These are phyloP conservation scores for Pseudevernia furfuracea DNA, from an alignment of 495 filamentous ascomycete genomes.

Conservation along the genomic window DNA sequence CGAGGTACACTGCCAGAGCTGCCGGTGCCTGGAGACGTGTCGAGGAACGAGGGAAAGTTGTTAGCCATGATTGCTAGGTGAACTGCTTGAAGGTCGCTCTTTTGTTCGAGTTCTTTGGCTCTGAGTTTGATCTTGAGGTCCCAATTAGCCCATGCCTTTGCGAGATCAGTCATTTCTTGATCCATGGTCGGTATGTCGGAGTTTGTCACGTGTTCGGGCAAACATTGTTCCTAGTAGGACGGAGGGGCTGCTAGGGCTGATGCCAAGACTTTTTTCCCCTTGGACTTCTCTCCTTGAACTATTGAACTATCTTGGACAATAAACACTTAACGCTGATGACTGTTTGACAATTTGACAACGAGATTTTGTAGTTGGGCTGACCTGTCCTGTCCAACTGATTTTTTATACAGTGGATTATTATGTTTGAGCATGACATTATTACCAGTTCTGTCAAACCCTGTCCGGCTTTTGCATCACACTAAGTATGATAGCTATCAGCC, in stretches of 20 bases:
- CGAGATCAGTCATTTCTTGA: neutral
- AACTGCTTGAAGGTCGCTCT: neutral
- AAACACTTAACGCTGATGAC: too few species aligned
- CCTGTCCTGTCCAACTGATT: too few species aligned
- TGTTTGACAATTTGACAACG: too few species aligned
- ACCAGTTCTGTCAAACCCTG: neutral
- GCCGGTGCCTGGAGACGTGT: conserved; percentile 20
- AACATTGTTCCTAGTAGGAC: neutral
- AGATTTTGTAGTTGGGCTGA: too few species aligned
- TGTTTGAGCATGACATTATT: too few species aligned
- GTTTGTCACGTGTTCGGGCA: neutral
- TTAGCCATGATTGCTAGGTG: conserved; percentile 15
- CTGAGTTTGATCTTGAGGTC: neutral
- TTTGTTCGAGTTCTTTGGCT: neutral
- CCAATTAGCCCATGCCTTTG: neutral
- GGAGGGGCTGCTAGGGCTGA: neutral
- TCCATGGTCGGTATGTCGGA: neutral
- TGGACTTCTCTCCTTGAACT: too few species aligned
- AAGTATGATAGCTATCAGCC: neutral
- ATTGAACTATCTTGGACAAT: too few species aligned
- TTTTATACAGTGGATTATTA: neutral
- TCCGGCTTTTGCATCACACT: neutral
- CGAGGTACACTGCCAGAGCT: conserved; percentile 15
- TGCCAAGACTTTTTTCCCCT: neutral
- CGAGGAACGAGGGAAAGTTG: conserved; percentile 28